These are phyloP conservation scores for Coniella vitis DNA, from an alignment of 2,329 filamentous ascomycete species.

Conservation along the genomic window DNA sequence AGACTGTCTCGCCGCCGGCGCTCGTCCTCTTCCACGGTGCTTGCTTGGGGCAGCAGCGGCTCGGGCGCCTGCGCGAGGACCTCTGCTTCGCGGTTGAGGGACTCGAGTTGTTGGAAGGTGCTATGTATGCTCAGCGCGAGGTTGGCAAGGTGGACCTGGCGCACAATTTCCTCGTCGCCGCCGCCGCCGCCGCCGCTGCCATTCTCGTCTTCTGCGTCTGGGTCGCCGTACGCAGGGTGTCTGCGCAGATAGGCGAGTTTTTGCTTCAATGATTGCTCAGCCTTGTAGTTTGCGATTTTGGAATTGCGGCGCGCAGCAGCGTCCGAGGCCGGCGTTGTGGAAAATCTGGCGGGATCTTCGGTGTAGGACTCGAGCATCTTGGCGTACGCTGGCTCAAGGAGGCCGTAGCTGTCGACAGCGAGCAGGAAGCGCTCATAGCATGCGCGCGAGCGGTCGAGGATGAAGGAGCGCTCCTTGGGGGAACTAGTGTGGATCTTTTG, in stretches of 20 bases:
- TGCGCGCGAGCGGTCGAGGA: constrained; percentile 57
- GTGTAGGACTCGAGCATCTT: constrained; percentile 67
- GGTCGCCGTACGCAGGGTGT: constrained; percentile 47
- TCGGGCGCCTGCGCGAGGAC: constrained; percentile 70
- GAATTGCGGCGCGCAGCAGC: constrained; percentile 66
- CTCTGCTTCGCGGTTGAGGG: constrained; percentile 74
- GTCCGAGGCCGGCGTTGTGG: constrained; percentile 54
- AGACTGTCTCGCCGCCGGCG: constrained; percentile 27
- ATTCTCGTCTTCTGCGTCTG: constrained; percentile 43
- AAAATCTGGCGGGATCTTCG: constrained; percentile 66
- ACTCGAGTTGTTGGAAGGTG: constrained; percentile 81
- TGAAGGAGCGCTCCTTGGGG: constrained; percentile 50
- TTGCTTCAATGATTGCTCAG: constrained; percentile 78
- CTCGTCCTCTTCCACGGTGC: constrained; percentile 39
- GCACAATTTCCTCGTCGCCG: constrained; percentile 77
- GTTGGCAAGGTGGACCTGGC: constrained; percentile 71
- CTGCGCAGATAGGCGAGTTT: constrained; percentile 59
- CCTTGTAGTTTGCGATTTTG: constrained; percentile 79
- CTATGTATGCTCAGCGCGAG: constrained; percentile 68
- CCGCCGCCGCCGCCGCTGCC: constrained; percentile 31
- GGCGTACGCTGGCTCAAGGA: constrained; percentile 59
- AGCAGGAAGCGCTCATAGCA: constrained; percentile 75
- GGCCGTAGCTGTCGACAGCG: constrained; percentile 69
- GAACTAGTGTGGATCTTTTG: constrained; percentile 55
- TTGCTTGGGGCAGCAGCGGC: constrained; percentile 36